Base-by-base conservation (phyloP, 306 rosid species). In the Comarum palustre region DNA sequence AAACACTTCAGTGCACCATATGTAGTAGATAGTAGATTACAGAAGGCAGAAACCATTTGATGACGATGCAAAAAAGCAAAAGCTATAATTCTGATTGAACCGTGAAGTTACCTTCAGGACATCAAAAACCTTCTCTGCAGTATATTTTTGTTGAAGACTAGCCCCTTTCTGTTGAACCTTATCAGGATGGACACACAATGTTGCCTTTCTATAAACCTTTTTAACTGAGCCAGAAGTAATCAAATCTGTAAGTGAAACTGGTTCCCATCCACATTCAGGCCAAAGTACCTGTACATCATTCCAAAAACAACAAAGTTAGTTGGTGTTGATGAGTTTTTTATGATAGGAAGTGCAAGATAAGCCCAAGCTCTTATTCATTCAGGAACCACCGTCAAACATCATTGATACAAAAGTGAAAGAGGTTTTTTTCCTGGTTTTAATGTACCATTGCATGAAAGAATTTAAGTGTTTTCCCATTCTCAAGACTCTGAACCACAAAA, bases 121-220 rank as follows among this genome's bases (percentile, higher is more conserved):
- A 82, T 93, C 96, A 68, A 90, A 93, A 84, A 89, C 96, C 89
- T 93, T 93, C 88, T 88, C 98, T 17, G 98, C 96, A 32, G 77
- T 86, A 76, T 87, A 93, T 82, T 87, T 93, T 68, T 90, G 96
- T 48, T 87, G 75, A 34, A 89, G 88, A 82, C 27, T 83, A 62
- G 93, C 92, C 68, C 97, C 98, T 82, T 86, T 90, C 83, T 90
- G 97, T 78, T 90, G 98, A 79, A 90, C 96, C 86, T 93, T 93
- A 73, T 93, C 98, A 7, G 98, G 98, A 81, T 93, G 98, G 80
- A 89, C 46, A 52, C 73, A 90, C 76, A 93, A 82, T 10, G 85
- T 80, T 60, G 97, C 97, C 88, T 86, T 93, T 75, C 90, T 86
- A 34, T 90, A 90, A 51, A 89, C 89, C 69, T 83, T 90, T 83